Conservation (phyloP, 2,329 filamentous ascomycete species). For the Microdochium trichocladiopsis region DNA sequence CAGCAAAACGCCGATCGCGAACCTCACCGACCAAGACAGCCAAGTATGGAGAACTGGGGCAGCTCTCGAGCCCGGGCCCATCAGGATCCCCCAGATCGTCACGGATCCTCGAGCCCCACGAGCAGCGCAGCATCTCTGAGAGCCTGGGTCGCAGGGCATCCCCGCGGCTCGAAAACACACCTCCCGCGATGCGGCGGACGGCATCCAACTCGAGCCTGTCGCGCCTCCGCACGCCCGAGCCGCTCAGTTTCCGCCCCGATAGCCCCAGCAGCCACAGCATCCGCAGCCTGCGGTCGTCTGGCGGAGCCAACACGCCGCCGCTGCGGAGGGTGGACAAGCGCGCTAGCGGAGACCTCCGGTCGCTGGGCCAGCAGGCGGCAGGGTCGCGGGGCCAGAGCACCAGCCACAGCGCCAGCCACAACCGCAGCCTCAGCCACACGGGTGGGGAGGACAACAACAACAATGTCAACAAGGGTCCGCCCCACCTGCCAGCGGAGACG, state of each 20-base stretch:
- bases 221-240: conserved; percentile 45
- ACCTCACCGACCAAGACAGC: background rate
- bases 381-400: background rate
- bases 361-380: conserved; percentile 44
- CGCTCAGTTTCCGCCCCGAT: conserved; percentile 50
- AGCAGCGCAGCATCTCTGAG: conserved; percentile 32
- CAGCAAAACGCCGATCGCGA: background rate
- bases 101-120: conserved; percentile 7
- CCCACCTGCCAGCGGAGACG: background rate
- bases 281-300: conserved; percentile 44
- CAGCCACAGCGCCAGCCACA: background rate
- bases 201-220: conserved; percentile 48
- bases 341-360: conserved; percentile 71
- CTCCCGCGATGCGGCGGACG: conserved; percentile 27
- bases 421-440: background rate
- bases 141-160: conserved; percentile 12
- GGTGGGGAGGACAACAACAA: background rate
- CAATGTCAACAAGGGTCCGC: background rate
- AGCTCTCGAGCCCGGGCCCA: conserved; percentile 3
- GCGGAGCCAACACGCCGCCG: conserved; percentile 57
- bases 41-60: conserved; percentile 1
- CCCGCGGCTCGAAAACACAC: conserved; percentile 9
- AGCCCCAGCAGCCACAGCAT: conserved; percentile 53
- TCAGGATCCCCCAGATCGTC: conserved; percentile 5
- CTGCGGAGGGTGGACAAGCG: conserved; percentile 57